Evolutionary conservation across 331 rosid genomes (phyloP), one percentile per base, ranked within the genome.

Genomic region (Prunus yedoensis): DNA sequence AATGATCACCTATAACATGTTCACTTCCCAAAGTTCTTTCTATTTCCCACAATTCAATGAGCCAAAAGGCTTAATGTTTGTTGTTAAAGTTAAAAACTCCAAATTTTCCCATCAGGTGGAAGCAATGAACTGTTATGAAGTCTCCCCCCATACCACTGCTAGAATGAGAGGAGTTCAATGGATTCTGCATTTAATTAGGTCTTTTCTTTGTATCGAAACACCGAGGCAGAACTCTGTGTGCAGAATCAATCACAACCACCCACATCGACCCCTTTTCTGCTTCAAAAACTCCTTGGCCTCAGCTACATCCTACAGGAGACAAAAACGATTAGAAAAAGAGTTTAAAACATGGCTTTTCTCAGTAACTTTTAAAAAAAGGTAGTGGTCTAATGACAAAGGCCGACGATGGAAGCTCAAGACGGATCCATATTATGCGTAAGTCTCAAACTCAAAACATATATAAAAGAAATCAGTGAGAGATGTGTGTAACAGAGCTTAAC

Each of bases 211-310:
- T 25, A 45, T 63, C 32, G 73, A 67, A 68, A 32, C 43, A 2
- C 28, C 4, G 9, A 38, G 15, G 47, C 9, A 15, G 27, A 17
- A 59, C 54, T 68, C 4, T 6, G 80, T 4, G 23, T 71, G 46
- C 25, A 63, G 23, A 12, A 68, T 93, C 88, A 89, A 77, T 82
- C 84, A 51, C 68, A 66, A 74, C 84, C 61, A 72, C 81, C 58
- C 74, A 91, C 80, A 81, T 90, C 91, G 27, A 94, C 82, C 70
- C 97, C 88, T 78, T 78, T 68, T 91, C 79, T 77, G 80, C 79
- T 85, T 86, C 79, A 94, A 80, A 79, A 76, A 89, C 4, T 87
- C 91, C 87, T 81, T 90, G 65, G 98, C 98, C 87, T 90, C 96
- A 20, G 62, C 78, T 65, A 94, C 72, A 70, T 94, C 96, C 98